Evolutionary conservation across 768 basidiomycete species (phyloP), one percentile per base, ranked within the genome.

Genomic region (Xerocomus spinulosus): DNA sequence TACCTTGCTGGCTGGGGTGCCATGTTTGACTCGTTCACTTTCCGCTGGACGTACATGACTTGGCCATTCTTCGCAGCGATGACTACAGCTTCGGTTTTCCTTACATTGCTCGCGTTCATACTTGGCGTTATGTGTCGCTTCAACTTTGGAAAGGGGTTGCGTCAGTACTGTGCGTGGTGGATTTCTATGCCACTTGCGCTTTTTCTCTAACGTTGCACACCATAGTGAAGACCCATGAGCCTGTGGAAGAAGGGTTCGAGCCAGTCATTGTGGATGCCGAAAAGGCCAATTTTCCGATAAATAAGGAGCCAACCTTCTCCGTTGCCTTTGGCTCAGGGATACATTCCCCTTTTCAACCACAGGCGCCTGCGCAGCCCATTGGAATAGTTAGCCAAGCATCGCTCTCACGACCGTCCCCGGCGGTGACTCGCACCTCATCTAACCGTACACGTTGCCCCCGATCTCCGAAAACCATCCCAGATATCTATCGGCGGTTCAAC

Each of bases 81-180:
- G 70, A 72, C 79, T 8, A 62, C 71, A 9, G 68, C 76, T 2
- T 84, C 87, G 0, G 79, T 82, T 12, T 56, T 76, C 44, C 71
- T 91, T 38, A 77, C 79, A 2, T 48, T 82, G 14, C 41, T 73
- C 21, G 73, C 80, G 0, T 72, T 87, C 55, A 54, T 82, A 46
- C 61, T 90, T 39, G 88, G 85, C 3, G 56, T 87, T 29, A 53
- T 82, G 51, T 89, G 87, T 61, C 76, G 81, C 29, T 61, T 79
- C 57, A 89, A 90, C 70, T 90, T 90, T 56, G 85, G 83, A 48
- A 87, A 85, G 63, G 87, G 87, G 20, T 70, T 91, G 49, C 67
- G 74, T 48, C 76, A 75, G 18, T 82, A 83, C 63, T 68, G 87
- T 89, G 53, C 69, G 85, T 68, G 25, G 14, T 28, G 30, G 15